Conservation (phyloP, 305 asterid species). For the Andrographis paniculata region DNA sequence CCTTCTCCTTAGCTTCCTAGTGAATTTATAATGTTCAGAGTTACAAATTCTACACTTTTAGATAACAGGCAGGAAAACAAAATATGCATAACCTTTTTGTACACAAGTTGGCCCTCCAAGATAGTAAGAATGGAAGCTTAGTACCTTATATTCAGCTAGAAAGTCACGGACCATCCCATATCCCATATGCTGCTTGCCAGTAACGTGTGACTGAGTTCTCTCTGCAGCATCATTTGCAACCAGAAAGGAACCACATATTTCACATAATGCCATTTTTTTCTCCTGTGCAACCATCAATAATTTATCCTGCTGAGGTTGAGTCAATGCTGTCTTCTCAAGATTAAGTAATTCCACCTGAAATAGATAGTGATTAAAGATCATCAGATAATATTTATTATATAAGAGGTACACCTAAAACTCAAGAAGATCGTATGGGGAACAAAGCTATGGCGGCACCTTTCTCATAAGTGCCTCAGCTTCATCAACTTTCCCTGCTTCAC, state of each 20-base stretch:
- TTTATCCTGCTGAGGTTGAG: conserved; percentile 73
- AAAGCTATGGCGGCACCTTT: conserved; percentile 41
- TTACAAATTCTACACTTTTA: conserved; percentile 5
- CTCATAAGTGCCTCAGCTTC: conserved; percentile 99
- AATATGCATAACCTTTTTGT: neutral
- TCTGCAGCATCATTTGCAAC: conserved; percentile 97
- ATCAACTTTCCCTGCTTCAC: conserved; percentile 97
- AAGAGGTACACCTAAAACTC: conserved; percentile 1
- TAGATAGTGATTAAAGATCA: conserved; percentile 8
- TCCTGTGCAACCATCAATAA: conserved; percentile 76
- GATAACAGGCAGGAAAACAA: conserved; percentile 1
- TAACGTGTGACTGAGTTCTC: conserved; percentile 96
- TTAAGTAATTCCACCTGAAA: conserved; percentile 86
- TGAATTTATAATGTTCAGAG: conserved; percentile 15
- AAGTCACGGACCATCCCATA: conserved; percentile 93
- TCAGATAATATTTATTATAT: conserved; percentile 1
- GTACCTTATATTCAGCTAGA: conserved; percentile 71
- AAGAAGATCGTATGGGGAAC: conserved; percentile 1
- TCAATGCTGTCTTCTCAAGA: conserved; percentile 64
- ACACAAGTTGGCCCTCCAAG: conserved; percentile 1
- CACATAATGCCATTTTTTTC: conserved; percentile 97
- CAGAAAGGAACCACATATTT: conserved; percentile 92
- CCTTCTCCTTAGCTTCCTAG: conserved; percentile 80
- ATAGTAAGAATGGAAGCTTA: neutral
- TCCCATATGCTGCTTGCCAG: conserved; percentile 96